Evolutionary conservation across 371 early-diverging fungal genomes (phyloP).

Genomic region (Coemansia linderi): DNA sequence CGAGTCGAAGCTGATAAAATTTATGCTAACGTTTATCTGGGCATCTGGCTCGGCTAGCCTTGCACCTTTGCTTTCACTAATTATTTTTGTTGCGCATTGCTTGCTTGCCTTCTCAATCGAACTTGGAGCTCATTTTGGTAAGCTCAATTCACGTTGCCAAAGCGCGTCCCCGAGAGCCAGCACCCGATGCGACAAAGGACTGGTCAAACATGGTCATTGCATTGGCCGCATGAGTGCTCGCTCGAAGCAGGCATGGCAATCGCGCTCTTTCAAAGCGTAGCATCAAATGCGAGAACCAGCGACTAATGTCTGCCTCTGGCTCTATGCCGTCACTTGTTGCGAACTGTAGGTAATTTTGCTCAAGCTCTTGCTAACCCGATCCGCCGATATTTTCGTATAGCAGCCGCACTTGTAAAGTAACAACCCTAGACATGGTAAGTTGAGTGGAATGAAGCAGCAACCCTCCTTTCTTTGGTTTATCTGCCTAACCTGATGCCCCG

Average conservation of each 20-base stretch:
- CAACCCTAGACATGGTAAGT: conserved; percentile 4
- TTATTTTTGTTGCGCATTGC: neutral
- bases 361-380: neutral
- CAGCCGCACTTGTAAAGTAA: neutral
- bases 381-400: neutral
- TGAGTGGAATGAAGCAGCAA: neutral
- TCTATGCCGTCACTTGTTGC: neutral
- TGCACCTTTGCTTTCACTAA: neutral
- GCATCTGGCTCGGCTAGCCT: no score
- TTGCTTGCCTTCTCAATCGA: neutral
- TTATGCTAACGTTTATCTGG: neutral
- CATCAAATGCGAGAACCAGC: neutral
- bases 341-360: neutral
- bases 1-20: neutral
- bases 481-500: neutral
- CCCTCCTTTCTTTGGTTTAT: neutral
- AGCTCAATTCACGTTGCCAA: neutral
- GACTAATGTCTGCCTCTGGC: neutral
- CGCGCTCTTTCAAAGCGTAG: neutral
- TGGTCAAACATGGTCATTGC: neutral
- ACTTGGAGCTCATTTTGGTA: conserved; percentile 3
- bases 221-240: neutral
- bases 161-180: neutral
- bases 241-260: neutral
- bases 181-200: neutral